Conservation (phyloP, 768 basidiomycete species). For the Lactifluus echinatus region DNA sequence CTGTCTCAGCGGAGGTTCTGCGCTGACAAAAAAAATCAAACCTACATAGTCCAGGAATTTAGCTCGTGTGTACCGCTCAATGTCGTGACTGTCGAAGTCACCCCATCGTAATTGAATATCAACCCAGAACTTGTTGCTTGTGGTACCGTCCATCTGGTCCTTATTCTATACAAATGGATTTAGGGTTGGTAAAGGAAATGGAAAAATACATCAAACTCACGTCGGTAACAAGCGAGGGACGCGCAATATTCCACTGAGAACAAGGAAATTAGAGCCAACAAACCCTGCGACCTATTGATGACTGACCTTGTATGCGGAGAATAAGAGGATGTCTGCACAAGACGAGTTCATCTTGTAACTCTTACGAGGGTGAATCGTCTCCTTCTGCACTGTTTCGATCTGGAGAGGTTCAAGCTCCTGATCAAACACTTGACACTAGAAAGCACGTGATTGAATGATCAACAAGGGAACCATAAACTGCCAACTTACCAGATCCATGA, state of each 20-base stretch:
- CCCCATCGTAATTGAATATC: slow-evolving; percentile 95
- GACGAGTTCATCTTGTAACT: slow-evolving; percentile 99
- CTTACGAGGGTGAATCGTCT: slow-evolving; percentile 98
- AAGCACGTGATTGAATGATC: not conserved
- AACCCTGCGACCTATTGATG: not conserved
- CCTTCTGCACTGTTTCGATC: slow-evolving; percentile 99
- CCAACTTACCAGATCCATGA: slow-evolving; percentile 70
- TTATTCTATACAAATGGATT: slow-evolving; percentile 48
- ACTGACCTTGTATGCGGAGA: slow-evolving; percentile 80
- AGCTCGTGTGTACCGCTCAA: slow-evolving; percentile 96
- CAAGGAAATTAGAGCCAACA: not conserved
- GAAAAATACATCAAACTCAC: slow-evolving; percentile 35
- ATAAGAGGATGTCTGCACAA: slow-evolving; percentile 96
- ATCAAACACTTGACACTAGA: slow-evolving; percentile 93
- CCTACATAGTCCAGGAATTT: slow-evolving; percentile 96
- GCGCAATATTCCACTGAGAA: slow-evolving; percentile 88
- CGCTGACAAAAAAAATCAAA: slow-evolving; percentile 11
- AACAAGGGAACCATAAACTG: not conserved
- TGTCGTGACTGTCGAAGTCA: slow-evolving; percentile 98
- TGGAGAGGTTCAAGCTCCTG: slow-evolving; percentile 97
- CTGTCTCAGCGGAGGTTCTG: not conserved
- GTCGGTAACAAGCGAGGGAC: slow-evolving; percentile 92
- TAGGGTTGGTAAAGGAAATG: slow-evolving; percentile 6
- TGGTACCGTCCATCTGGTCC: slow-evolving; percentile 95
- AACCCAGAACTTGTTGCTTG: slow-evolving; percentile 98